Evolutionary conservation across 352 stramenopile genomes (phyloP), one percentile per base, ranked within the genome.

Genomic region (Aphanomyces invadans): DNA sequence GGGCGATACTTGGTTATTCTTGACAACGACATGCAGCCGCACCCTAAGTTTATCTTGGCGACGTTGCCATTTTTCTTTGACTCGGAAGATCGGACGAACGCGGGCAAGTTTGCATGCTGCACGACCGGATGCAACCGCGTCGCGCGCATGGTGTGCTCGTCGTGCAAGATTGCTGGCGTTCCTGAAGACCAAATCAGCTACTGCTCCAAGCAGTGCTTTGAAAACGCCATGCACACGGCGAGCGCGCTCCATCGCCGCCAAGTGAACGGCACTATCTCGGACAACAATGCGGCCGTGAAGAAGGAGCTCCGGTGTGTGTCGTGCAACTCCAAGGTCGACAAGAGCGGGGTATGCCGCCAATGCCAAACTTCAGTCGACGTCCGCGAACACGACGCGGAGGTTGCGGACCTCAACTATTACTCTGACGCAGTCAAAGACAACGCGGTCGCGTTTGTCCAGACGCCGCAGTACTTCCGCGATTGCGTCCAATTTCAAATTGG

Each of bases 201-300:
- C 76, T 94, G 86, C 73, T 92, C 83, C 25, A 92, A 92, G 72
- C 79, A 92, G 33, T 94, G 86, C 68, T 94, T 94, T 69, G 81
- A 94, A 51, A 89, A 88, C 62, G 79, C 77, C 2, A 81, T 86
- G 74, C 86, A 92, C 73, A 81, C 90, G 5, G 73, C 87, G 60
- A 88, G 77, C 44, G 82, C 79, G 31, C 61, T 94, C 21, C 85
- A 94, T 57, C 85, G 85, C 68, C 85, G 85, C 33, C 85, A 94
- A 36, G 82, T 90, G 32, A 91, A 93, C 54, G 82, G 82, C 28
- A 93, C 82, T 0, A 65, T 91, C 46, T 89, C 79, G 25, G 84
- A 93, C 44, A 88, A 77, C 15, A 77, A 78, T 28, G 70, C 71
- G n/a, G 80, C 70, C 11, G 11, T 15, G n/a, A 90, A 90, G 74